These are phyloP conservation scores for Hemileia vastatrix DNA, from an alignment of 1,284 basidiomycete species.

Conservation along the genomic window DNA sequence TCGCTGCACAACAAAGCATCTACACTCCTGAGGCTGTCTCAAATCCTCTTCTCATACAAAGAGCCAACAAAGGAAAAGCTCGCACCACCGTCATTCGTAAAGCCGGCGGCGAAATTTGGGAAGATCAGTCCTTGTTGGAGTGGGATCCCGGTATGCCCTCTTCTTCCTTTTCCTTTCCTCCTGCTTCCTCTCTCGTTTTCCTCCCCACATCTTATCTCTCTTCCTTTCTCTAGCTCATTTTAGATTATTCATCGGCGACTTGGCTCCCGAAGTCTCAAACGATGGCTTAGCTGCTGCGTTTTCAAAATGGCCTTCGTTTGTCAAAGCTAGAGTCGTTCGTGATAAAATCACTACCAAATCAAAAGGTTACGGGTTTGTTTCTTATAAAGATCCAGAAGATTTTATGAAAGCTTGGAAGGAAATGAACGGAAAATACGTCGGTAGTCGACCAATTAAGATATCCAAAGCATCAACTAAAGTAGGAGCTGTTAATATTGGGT, in stretches of 20 bases:
- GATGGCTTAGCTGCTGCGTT: conserved; percentile 86
- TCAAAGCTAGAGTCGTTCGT: conserved; percentile 86
- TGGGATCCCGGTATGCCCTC: conserved; percentile 85
- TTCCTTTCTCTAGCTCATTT: conserved; percentile 66
- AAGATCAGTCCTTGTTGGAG: conserved; percentile 90
- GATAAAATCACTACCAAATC: conserved; percentile 70
- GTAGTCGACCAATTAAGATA: conserved; percentile 82
- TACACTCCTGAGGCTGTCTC: conserved; percentile 32
- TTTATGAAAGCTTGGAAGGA: conserved; percentile 98
- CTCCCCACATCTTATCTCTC: conserved; percentile 1
- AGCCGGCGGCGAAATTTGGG: conserved; percentile 91
- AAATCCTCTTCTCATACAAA: conserved; percentile 38
- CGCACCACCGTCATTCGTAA: conserved; percentile 87
- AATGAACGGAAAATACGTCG: conserved; percentile 98
- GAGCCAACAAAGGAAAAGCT: conserved; percentile 78
- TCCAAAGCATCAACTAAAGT: conserved; percentile 74
- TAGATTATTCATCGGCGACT: conserved; percentile 91
- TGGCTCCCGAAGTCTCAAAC: conserved; percentile 96
- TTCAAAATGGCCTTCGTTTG: conserved; percentile 74
- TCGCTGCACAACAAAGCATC: conserved; percentile 28
- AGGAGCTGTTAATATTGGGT: conserved; percentile 82
- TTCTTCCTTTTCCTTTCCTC: not conserved
- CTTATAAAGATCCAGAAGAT: conserved; percentile 96
- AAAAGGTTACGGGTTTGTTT: conserved; percentile 85
- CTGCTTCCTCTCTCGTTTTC: conserved; percentile 9